Base-by-base conservation (phyloP, 495 filamentous ascomycete species). In the Umbilicaria muhlenbergii region DNA sequence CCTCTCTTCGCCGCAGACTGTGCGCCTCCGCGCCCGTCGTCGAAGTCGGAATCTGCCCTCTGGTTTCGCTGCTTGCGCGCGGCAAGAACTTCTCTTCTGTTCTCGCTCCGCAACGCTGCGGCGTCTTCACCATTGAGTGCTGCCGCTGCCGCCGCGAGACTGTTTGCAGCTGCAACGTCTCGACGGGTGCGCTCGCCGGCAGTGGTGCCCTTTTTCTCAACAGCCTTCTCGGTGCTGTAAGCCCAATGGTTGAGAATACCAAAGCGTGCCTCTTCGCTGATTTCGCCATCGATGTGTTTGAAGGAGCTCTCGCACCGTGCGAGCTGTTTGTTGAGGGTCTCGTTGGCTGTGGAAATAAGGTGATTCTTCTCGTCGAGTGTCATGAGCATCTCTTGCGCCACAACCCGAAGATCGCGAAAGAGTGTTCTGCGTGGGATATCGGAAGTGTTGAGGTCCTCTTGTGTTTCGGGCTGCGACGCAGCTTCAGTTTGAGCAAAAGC, bases 291-390 rank as follows among this genome's bases (percentile, higher is more conserved):
- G 41, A 96, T 75, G 61, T 84, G 78, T 12, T 82, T 80, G 65
- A 76, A 92, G 16, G 87, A 75, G 34, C 79, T 77, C 49, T 96
- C 83, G 50, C 95, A 74, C 17, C 91, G 82, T 42, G 73, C 59
- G 16, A 94, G 64, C 57, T 95, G 87, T 55, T 84, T 89, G 44
- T 86, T 75, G 7, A 96, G 73, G 41, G 86, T 81, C 43, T 93
- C 83, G 49, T 83, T 84, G 36, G 92, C 88, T 4, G 86, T 88
- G 3, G 80, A 78, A 34, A 95, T 80, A 41, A 96, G 87, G 48
- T 93, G 88, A 47, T 92, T 94, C 62, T 99, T 99, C 62, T 98
- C 91, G 51, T 96, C 92, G 31, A 94, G 66, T 0, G 83, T 83
- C 44, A 81, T 71, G 48, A 94, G 74, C 61, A 95, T 78, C 46